Evolutionary conservation across 1,139 yeast genomes (phyloP).

Genomic region (Komagataea norvegica): DNA sequence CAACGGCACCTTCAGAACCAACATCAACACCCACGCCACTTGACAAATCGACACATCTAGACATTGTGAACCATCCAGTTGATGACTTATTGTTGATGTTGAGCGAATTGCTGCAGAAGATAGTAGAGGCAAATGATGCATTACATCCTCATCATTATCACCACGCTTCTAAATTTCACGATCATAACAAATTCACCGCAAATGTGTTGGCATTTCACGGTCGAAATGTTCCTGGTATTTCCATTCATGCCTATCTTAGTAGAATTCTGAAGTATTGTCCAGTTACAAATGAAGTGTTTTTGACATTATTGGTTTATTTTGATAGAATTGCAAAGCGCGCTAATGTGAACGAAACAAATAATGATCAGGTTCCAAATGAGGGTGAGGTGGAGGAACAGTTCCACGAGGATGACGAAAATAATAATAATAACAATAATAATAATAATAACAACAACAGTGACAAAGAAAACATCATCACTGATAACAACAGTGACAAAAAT

Average conservation of each 20-base stretch:
- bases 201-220: slow-evolving; percentile 92
- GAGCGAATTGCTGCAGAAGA: slow-evolving; percentile 76
- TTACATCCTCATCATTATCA: slow-evolving; percentile 71
- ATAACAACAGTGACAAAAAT: slow-evolving; percentile 14
- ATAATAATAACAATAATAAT: slow-evolving; percentile 18
- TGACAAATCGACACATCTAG: slow-evolving; percentile 51
- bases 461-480: slow-evolving; percentile 19
- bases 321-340: slow-evolving; percentile 92
- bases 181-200: slow-evolving; percentile 50
- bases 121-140: slow-evolving; percentile 88
- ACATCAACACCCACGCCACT: slow-evolving; percentile 1
- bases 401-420: slow-evolving; percentile 9
- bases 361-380: slow-evolving; percentile 12
- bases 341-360: slow-evolving; percentile 41
- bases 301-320: slow-evolving; percentile 84
- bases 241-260: slow-evolving; percentile 81
- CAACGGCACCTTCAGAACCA: slow-evolving; percentile 3
- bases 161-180: slow-evolving; percentile 36
- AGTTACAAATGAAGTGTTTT: slow-evolving; percentile 91
- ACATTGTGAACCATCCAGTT: slow-evolving; percentile 80
- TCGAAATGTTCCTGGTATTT: slow-evolving; percentile 89
- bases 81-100: slow-evolving; percentile 79
- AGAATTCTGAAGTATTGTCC: slow-evolving; percentile 96
- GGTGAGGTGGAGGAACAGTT: slow-evolving; percentile 16
- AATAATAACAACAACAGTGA: slow-evolving; percentile 6